Evolutionary conservation across 805 yeast genomes (phyloP), one percentile per base, ranked within the genome.

Genomic region (Ogataea philodendri): DNA sequence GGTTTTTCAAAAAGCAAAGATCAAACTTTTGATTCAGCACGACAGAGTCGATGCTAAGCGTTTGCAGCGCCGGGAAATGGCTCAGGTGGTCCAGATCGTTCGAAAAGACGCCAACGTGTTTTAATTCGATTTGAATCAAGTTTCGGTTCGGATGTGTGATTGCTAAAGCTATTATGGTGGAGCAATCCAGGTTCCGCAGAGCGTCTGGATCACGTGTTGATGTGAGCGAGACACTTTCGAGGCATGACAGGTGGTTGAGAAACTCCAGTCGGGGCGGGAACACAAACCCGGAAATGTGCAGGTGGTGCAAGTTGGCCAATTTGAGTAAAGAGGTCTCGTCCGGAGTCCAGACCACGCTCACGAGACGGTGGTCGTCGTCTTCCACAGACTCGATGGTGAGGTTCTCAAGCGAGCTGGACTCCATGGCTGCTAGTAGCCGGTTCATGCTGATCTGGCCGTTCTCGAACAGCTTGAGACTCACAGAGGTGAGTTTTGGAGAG

Each of bases 301-400:
- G 18, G 14, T 9, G 20, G 15, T 15, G 15, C 15, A 43, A 18
- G 14, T 27, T 11, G 15, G n/a, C 18, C 21, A 43, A 21, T 17
- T 18, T 23, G 13, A 16, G 5, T 8, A 35, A 20, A 9, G 42
- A 21, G 1, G 10, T 9, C 6, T 21, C 19, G 17, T 43, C 39
- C 4, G 47, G 47, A 17, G 21, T 25, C 42, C 42, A 39, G 11
- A 29, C 38, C 5, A 34, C 35, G 8, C 42, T 31, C 7, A 43
- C 44, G 14, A 29, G 23, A 15, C 41, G 29, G 13, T 39, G 23
- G 15, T 39, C 44, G 26, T 39, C 47, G 30, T 43, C 47, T n/a
- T 19, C 15, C 5, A 30, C 15, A 17, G 35, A 29, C 7, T 23
- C 21, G 9, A 43, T 24, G 7, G 26, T 17, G 5, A 43, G 30